phyloP scores from a whole-genome alignment of 2,329 filamentous ascomycete genomes.

The Fusarium liriodendri region DNA sequence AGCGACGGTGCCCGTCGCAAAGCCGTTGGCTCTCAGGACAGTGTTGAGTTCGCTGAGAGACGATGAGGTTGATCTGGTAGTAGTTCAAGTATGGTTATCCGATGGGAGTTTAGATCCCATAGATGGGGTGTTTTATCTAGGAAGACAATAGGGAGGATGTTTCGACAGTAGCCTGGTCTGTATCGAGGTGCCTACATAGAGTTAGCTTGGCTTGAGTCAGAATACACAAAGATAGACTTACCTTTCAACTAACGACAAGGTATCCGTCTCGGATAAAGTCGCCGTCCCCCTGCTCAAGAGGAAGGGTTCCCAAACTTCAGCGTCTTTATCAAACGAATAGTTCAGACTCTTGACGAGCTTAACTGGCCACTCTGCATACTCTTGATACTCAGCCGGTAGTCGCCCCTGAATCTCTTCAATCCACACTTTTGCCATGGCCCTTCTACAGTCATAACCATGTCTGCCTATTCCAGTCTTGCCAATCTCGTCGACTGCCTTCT shows the following conservation, averaged over 20 bases:
- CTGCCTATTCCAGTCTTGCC: not conserved
- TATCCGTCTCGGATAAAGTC: slow-evolving; percentile 6
- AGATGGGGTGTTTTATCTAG: too few species aligned
- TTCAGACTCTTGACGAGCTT: slow-evolving; percentile 36
- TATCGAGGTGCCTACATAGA: not conserved
- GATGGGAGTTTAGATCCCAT: not conserved
- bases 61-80: not conserved
- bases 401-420: slow-evolving; percentile 48
- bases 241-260: not conserved
- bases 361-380: slow-evolving; percentile 50
- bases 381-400: slow-evolving; percentile 45
- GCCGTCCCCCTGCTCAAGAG: slow-evolving; percentile 26
- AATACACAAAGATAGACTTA: not conserved
- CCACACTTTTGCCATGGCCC: slow-evolving; percentile 52
- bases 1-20: slow-evolving; percentile 14
- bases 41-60: slow-evolving; percentile 18
- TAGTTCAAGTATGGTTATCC: not conserved
- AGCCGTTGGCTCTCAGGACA: not conserved
- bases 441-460: slow-evolving; percentile 36
- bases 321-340: slow-evolving; percentile 36
- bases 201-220: not conserved
- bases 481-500: slow-evolving; percentile 26
- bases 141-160: not conserved
- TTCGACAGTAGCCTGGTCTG: not conserved
- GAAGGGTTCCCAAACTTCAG: slow-evolving; percentile 40